Conservation (phyloP, 2,329 filamentous ascomycete genomes). For the Venturia pyrina region DNA sequence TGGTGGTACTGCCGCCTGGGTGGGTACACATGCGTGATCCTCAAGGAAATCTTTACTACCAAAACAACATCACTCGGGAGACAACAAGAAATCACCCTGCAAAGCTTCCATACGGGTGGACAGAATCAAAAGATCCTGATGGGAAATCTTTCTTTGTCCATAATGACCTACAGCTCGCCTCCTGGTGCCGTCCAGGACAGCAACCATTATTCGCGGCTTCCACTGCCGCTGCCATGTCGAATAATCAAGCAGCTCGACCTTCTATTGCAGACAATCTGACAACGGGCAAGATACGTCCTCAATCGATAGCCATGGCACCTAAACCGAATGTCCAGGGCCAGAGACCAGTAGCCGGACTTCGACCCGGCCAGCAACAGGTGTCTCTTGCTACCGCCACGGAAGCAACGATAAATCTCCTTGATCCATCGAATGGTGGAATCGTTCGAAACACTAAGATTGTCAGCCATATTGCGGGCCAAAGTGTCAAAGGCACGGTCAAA, state of each 20-base stretch:
- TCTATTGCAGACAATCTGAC: background rate
- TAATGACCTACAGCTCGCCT: background rate
- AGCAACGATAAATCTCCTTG: background rate
- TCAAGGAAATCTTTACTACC: background rate
- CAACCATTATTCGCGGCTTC: background rate
- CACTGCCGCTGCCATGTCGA: background rate
- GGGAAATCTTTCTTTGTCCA: background rate
- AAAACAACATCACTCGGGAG: background rate
- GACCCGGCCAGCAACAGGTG: background rate
- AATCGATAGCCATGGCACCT: background rate
- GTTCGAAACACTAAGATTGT: slow-evolving; percentile 5
- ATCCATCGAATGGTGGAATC: slow-evolving; percentile 1
- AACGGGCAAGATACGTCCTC: background rate
- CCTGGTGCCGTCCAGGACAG: slow-evolving; percentile 1
- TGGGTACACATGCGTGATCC: background rate
- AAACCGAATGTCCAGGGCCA: background rate
- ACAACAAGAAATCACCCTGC: background rate
- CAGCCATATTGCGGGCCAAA: background rate
- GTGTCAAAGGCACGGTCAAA: slow-evolving; percentile 1
- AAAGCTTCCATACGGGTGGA: background rate
- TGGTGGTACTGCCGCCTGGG: background rate
- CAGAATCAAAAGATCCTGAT: slow-evolving; percentile 2
- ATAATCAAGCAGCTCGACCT: background rate
- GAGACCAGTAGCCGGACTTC: background rate
- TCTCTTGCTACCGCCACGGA: background rate